Evolutionary conservation across 1,284 basidiomycete genomes (phyloP), one percentile per base, ranked within the genome.

Genomic region (Porphyrellus sp.): DNA sequence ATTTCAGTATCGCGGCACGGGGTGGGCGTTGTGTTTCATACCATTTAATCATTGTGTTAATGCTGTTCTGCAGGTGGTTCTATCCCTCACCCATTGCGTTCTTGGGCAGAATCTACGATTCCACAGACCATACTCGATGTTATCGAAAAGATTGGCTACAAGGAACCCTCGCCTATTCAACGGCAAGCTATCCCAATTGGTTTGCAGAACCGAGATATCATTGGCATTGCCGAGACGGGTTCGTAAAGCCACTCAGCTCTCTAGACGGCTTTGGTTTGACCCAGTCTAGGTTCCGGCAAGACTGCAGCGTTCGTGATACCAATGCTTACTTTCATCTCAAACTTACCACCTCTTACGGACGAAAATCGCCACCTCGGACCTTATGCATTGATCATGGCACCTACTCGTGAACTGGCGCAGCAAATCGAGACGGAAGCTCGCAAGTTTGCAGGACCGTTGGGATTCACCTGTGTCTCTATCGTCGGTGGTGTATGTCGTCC

Each of bases 301-400:
- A 99, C 96, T 15, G 96, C 95, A n/a, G 93, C 95, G 3, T 99
- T 98, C 72, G 93, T 98, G 55, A 96, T 99, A 49, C 96, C 96
- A 18, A 96, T 99, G 92, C 79, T 99, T 44, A 79, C 92, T 27
- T 98, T 98, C 74, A 98, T 99, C 62, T 85, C 85, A 24, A 82
- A 82, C 49, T 77, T 98, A 42, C 90, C 94, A 16, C 81, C 82
- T 1, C 83, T 99, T 59, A 83, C 84, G 46, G 96, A 98, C 61
- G 92, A 94, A 28, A 98, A 89, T 63, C 83, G 92, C 53, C 91
- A 97, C 71, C 76, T 95, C 47, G 96, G 96, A 27, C 97, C 96
- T 0, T 97, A 93, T 71, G 84, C 96, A 1, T 79, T 99, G 27
- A 96, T 99, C 57, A 68, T 99, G 51, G 94, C 96, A 0, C 96